These are phyloP conservation scores for Ogataea chonburiensis DNA, from an alignment of 805 yeast genomes.

Conservation along the genomic window DNA sequence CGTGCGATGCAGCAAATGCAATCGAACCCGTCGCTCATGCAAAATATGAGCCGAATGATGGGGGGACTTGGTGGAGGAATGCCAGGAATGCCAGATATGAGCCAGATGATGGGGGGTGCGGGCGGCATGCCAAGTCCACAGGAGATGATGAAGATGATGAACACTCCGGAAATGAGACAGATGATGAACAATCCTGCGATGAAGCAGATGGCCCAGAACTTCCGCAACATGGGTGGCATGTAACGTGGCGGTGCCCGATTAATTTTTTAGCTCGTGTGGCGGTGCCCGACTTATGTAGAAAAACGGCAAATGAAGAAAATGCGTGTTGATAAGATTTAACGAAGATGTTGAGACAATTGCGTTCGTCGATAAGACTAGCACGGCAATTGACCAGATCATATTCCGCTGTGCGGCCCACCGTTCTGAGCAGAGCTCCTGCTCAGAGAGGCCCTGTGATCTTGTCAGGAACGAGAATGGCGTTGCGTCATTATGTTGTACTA, in stretches of 20 bases:
- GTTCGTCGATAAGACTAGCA: slow-evolving; percentile 2
- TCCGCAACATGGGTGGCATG: slow-evolving; percentile 31
- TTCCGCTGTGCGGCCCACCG: background rate
- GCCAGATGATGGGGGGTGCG: slow-evolving; percentile 56
- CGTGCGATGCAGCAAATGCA: slow-evolving; percentile 59
- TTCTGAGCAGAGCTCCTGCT: slow-evolving; percentile 1
- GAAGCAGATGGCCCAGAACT: slow-evolving; percentile 59
- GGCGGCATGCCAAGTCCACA: slow-evolving; percentile 48
- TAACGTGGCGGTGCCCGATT: slow-evolving; percentile 7
- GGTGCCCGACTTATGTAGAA: slow-evolving; percentile 1
- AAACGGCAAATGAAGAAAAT: slow-evolving; percentile 12
- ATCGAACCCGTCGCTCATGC: slow-evolving; percentile 75
- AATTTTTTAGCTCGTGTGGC: slow-evolving; percentile 1
- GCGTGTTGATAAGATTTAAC: slow-evolving; percentile 11
- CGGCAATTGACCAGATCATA: slow-evolving; percentile 7
- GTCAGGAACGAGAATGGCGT: background rate
- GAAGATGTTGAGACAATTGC: slow-evolving; percentile 10
- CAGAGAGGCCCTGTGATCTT: background rate
- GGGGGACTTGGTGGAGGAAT: slow-evolving; percentile 65
- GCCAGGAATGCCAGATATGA: slow-evolving; percentile 75
- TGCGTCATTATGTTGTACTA: slow-evolving; percentile 26
- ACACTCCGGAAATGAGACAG: slow-evolving; percentile 43
- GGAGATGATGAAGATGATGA: slow-evolving; percentile 44
- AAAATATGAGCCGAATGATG: slow-evolving; percentile 67
- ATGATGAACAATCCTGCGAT: slow-evolving; percentile 72